Evolutionary conservation across 805 yeast genomes (phyloP), one percentile per base, ranked within the genome.

Genomic region (Saccharomycopsis sp.): DNA sequence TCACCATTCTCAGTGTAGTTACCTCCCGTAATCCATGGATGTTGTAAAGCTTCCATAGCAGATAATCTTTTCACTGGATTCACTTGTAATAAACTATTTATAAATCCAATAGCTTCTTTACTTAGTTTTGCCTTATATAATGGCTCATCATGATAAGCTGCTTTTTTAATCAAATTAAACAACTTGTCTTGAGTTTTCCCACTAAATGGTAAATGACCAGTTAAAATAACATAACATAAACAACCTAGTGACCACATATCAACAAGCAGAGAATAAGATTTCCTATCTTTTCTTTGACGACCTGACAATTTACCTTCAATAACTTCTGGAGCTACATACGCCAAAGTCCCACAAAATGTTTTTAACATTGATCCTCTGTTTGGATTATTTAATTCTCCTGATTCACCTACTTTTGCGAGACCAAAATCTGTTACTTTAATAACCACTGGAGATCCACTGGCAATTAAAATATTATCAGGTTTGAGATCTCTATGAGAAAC

Each of bases 191-290:
- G 97, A 0, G 96, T 85, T 39, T 79, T 71, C 1, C 96, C 96
- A 56, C 89, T 86, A 57, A 92, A 92, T 5, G 99, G 99, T 46
- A 89, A 64, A 67, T 86, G 96, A 0, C 92, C 89, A 0, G 98
- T 89, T 40, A 92, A 59, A 19, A 89, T 76, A 3, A 92, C 98
- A 62, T 87, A 92, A 1, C 87, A 80, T 21, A 92, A 62, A 59
- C 99, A 92, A 0, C 98, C 99, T 42, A 92, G 69, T 1, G 96
- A 86, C 99, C 99, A 92, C 72, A 92, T 85, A 57, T 92, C 99
- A 13, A 92, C 97, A 43, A 84, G 69, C 29, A 82, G 79, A 2
- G 96, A 85, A 54, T 92, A 92, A 38, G 58, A 45, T 45, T 49
- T 39, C 20, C 47, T 39, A 12, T 40, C 30, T 20, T 43, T 39